phyloP scores from a whole-genome alignment of 257 asterid genomes.

The Scutellaria barbata region DNA sequence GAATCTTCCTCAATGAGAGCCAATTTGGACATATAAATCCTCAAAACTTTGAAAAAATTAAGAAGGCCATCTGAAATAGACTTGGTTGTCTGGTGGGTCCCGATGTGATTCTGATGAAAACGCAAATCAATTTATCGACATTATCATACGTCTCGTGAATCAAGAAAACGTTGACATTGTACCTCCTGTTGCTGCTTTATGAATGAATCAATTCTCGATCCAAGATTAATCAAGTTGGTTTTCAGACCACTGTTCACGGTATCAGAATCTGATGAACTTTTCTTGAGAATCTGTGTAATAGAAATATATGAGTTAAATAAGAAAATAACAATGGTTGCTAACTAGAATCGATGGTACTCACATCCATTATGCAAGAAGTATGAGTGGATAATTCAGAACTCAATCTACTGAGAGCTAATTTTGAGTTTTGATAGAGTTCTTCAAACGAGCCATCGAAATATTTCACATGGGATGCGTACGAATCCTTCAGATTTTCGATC shows the following conservation, averaged over 20 bases:
- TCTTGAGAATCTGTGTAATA: slow-evolving; percentile 42
- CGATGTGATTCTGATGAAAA: slow-evolving; percentile 41
- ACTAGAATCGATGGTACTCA: slow-evolving; percentile 30
- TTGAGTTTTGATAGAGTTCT: slow-evolving; percentile 50
- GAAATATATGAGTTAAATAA: neutral
- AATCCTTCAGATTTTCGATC: slow-evolving; percentile 43
- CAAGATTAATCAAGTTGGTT: slow-evolving; percentile 43
- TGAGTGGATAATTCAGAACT: slow-evolving; percentile 49
- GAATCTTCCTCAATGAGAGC: slow-evolving; percentile 56
- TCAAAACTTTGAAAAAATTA: slow-evolving; percentile 48
- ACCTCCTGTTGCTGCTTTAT: slow-evolving; percentile 54
- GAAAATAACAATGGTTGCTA: neutral
- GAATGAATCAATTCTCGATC: slow-evolving; percentile 41
- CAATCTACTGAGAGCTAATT: slow-evolving; percentile 43
- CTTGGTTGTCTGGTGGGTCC: slow-evolving; percentile 44
- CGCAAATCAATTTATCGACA: neutral
- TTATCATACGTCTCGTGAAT: neutral
- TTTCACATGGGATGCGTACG: slow-evolving; percentile 39
- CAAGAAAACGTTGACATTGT: neutral
- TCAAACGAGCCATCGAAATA: slow-evolving; percentile 45
- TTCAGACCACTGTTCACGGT: slow-evolving; percentile 44
- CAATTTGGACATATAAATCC: slow-evolving; percentile 43
- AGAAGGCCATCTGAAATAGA: slow-evolving; percentile 45
- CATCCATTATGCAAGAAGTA: slow-evolving; percentile 49
- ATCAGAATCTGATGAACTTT: slow-evolving; percentile 45